Base-by-base conservation (phyloP, 306 rosid genomes). In the Biancaea sappan region DNA sequence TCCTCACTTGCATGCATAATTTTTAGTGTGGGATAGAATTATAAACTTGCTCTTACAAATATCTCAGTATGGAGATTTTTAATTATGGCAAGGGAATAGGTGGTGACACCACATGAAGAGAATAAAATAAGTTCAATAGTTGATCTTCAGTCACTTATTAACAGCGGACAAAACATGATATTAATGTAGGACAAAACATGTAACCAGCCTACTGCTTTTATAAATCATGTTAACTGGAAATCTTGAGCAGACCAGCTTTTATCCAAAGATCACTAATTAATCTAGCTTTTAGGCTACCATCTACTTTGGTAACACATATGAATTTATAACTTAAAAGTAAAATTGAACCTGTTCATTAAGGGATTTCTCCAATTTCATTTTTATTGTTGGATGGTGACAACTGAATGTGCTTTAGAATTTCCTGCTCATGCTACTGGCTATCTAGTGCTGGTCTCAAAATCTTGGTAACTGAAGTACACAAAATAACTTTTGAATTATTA, bases 11-110 rank as follows among this genome's bases (percentile, higher is more conserved):
- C 40, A 16, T 37, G 6, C 53, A 32, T 79, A 7, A 50, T 63
- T 41, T 41, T 74, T 69, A 18, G 40, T 9, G 37, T 53, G 73
- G 77, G 37, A 70, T 70, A 54, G 70, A 35, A 54, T n/a, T 16
- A 40, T 50, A 62, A 32, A 69, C 19, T 53, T 52, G 29, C 40
- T 69, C 34, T 73, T 48, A 24, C 21, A 53, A 51, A 43, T 24
- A 50, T 57, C 18, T 73, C 74, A 16, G n/a, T 47, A 38, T 40
- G 26, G 6, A 62, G 44, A 38, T 38, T 0, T 8, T 0, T 15
- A 46, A 54, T 44, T 37, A 37, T 54, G 28, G 41, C 64, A 14
- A 63, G 19, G 28, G 25, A 60, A 28, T 64, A 63, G 68, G 44
- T 29, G 19, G 46, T 52, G 50, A 52, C 9, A 37, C 65, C 63